Evolutionary conservation across 257 asterid species (phyloP).

Genomic region (Gentiana straminea): DNA sequence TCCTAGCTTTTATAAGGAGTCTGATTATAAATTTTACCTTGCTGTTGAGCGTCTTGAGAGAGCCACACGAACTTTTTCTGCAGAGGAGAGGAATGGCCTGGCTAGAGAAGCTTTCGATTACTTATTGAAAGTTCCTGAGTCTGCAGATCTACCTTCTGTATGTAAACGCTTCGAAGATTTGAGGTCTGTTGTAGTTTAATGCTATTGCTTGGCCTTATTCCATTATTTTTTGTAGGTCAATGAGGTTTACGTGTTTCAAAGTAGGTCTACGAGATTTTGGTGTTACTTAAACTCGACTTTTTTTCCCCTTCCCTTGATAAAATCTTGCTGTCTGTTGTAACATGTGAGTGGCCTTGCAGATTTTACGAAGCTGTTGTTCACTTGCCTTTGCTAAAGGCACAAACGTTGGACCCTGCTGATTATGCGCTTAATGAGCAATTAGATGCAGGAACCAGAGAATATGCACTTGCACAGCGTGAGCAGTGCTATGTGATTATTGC

Average conservation of each 20-base stretch:
- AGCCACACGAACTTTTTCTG: slow-evolving; percentile 64
- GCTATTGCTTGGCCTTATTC: slow-evolving; percentile 1
- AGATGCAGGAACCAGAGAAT: slow-evolving; percentile 61
- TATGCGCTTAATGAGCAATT: slow-evolving; percentile 82
- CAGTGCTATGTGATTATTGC: slow-evolving; percentile 81
- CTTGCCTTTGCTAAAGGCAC: slow-evolving; percentile 91
- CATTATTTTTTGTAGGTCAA: not conserved
- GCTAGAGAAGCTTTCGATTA: slow-evolving; percentile 87
- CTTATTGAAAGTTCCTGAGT: slow-evolving; percentile 78
- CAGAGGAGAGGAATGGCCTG: slow-evolving; percentile 64
- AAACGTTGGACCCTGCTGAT: slow-evolving; percentile 79
- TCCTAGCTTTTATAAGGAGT: slow-evolving; percentile 85
- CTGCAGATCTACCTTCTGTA: slow-evolving; percentile 78
- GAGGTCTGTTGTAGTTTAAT: slow-evolving; percentile 44
- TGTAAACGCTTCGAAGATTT: slow-evolving; percentile 95
- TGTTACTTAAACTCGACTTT: slow-evolving; percentile 7
- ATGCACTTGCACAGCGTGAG: slow-evolving; percentile 72
- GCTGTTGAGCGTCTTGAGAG: slow-evolving; percentile 96
- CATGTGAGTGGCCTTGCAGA: slow-evolving; percentile 36
- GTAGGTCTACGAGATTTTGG: not conserved
- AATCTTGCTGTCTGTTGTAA: slow-evolving; percentile 11
- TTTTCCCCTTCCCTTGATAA: not conserved
- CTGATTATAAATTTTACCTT: slow-evolving; percentile 84
- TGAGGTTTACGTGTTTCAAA: not conserved
- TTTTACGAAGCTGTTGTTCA: slow-evolving; percentile 95